These are phyloP conservation scores for Neopestalotiopsis sp. DNA, from an alignment of 2,329 filamentous ascomycete genomes.

Conservation along the genomic window DNA sequence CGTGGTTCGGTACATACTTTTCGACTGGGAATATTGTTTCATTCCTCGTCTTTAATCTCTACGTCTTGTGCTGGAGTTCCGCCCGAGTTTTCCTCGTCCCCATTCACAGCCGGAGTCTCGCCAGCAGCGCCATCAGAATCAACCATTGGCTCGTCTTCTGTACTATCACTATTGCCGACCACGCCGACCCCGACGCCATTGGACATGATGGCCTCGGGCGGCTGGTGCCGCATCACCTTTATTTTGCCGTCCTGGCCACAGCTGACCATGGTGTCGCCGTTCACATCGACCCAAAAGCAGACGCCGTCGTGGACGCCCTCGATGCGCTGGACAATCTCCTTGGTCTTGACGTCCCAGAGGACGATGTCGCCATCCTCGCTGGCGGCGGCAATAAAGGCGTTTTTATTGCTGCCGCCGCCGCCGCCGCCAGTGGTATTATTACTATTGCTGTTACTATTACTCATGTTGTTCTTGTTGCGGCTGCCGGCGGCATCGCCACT, in stretches of 20 bases:
- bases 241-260: constrained; percentile 60
- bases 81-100: background rate
- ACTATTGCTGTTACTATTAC: too few species aligned
- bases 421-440: too few species aligned
- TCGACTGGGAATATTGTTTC: background rate
- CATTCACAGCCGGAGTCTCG: background rate
- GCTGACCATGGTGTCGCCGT: constrained; percentile 61
- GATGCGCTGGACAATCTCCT: constrained; percentile 77
- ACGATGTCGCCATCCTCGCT: constrained; percentile 87
- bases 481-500: background rate
- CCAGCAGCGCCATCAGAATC: background rate
- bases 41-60: constrained; percentile 1
- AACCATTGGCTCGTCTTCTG: background rate
- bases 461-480: too few species aligned
- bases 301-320: constrained; percentile 58
- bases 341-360: constrained; percentile 89
- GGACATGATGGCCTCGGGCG: constrained; percentile 17
- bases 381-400: constrained; percentile 75
- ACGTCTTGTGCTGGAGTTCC: constrained; percentile 6
- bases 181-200: background rate
- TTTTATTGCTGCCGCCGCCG: too few species aligned
- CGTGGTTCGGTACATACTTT: background rate
- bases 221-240: constrained; percentile 49
- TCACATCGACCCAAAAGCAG: constrained; percentile 70
- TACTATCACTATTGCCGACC: background rate